Conservation (phyloP, 169 alveolate species). For the Plasmodium coatneyi region DNA sequence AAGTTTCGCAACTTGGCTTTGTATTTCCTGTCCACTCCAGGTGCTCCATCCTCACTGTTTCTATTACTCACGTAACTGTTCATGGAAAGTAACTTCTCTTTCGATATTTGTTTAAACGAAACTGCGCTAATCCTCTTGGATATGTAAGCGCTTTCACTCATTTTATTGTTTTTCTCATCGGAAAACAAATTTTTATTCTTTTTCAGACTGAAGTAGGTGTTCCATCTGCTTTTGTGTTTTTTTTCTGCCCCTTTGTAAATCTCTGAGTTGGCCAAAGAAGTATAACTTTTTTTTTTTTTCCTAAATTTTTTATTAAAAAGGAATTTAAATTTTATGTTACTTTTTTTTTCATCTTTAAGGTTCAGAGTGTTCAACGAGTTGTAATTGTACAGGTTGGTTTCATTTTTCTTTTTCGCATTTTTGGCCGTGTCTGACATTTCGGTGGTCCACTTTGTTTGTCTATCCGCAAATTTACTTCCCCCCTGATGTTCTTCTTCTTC, state of each 20-base stretch:
- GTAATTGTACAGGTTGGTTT: neutral
- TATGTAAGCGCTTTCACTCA: neutral
- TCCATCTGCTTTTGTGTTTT: slow-evolving; percentile 16
- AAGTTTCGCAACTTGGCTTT: neutral
- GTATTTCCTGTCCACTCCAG: neutral
- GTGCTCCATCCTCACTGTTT: neutral
- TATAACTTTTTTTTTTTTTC: slow-evolving; percentile 19
- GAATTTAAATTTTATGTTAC: slow-evolving; percentile 1
- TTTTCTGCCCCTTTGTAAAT: slow-evolving; percentile 26
- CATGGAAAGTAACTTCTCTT: slow-evolving; percentile 18
- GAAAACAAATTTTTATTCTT: slow-evolving; percentile 10
- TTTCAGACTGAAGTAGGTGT: slow-evolving; percentile 5
- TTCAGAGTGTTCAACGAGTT: neutral
- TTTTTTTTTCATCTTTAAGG: slow-evolving; percentile 7
- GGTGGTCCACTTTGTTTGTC: neutral
- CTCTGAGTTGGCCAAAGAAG: slow-evolving; percentile 3
- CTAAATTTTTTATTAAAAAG: slow-evolving; percentile 36
- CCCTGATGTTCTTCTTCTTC: neutral
- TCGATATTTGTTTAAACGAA: slow-evolving; percentile 73
- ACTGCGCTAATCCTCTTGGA: slow-evolving; percentile 52
- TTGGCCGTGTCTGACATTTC: neutral
- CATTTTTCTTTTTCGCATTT: neutral
- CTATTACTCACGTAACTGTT: slow-evolving; percentile 1
- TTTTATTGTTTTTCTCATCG: neutral
- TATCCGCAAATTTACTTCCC: neutral